Base-by-base conservation (phyloP, 345 rosid species). In the Erucastrum elatum region DNA sequence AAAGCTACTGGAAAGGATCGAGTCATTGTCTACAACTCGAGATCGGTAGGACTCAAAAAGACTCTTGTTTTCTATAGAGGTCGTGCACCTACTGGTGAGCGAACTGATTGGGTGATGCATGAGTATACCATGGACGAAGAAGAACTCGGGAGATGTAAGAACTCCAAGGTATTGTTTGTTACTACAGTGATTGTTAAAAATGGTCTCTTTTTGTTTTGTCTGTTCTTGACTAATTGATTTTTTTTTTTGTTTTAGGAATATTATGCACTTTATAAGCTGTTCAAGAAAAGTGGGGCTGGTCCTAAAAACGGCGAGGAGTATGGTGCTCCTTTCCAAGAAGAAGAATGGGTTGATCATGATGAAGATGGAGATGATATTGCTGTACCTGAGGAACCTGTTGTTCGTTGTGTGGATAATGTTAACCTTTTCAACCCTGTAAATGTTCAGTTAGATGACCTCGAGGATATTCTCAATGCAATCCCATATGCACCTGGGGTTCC, bases 61-160 rank as follows among this genome's bases (percentile, higher is more conserved):
- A 91, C 98, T 68, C 86, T 91, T 30, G 94, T 93, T 67, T 91
- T 87, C 81, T 88, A 93, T n/a, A 80, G 79, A 72, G 97, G 98
- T 17, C 88, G 91, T 7, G 92, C 98, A 7, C 98, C 97, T 16
- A 82, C 0, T 41, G 98, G 98, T 49, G 78, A 84, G 21, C 85
- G 98, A 6, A 91, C 95, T 63, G 92, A 93, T 77, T 93, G 98
- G 98, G 98, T 93, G 68, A 91, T 93, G 98, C 98, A 93, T 26
- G 98, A 93, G 76, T 93, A 93, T 73, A 87, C 94, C 0, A 55
- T 93, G 65, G 88, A 91, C 65, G 95, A 93, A 74, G 92, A 87
- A 16, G 98, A 93, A 69, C 90, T 93, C 7, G 86, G 76, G 60
- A 85, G 90, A 62, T 91, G 95, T 79, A 83, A 78, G 75, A 91